Conservation (phyloP, 352 stramenopile genomes). For the Pythium coloratum region DNA sequence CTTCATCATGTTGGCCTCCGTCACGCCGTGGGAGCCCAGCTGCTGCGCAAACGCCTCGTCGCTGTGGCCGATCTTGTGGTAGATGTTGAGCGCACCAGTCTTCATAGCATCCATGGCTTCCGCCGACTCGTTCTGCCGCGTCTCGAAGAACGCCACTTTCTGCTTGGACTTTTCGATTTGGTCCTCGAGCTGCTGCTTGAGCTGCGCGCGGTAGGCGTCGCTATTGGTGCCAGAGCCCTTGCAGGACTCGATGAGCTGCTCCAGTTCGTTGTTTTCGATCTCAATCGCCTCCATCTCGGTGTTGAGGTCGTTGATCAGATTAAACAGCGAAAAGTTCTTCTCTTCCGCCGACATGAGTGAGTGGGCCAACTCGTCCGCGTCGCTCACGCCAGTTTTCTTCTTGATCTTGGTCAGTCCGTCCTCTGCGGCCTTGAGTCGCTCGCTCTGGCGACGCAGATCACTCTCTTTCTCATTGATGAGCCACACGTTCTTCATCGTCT, state of each 20-base stretch:
- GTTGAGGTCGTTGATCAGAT: slow-evolving; percentile 94
- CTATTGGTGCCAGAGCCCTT: slow-evolving; percentile 58
- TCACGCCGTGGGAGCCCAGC: slow-evolving; percentile 66
- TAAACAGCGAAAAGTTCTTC: slow-evolving; percentile 95
- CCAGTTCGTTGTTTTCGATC: slow-evolving; percentile 80
- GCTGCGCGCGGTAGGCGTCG: slow-evolving; percentile 51
- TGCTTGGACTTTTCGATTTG: slow-evolving; percentile 86
- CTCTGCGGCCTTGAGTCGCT: slow-evolving; percentile 70
- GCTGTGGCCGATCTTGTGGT: slow-evolving; percentile 76
- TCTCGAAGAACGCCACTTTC: slow-evolving; percentile 68
- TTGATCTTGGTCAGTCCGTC: slow-evolving; percentile 87
- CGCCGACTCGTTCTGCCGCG: slow-evolving; percentile 57
- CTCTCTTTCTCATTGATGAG: slow-evolving; percentile 76
- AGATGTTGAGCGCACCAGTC: slow-evolving; percentile 68
- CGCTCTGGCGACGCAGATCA: slow-evolving; percentile 69
- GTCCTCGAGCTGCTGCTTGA: slow-evolving; percentile 76
- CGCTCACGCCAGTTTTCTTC: slow-evolving; percentile 83
- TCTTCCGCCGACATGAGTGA: slow-evolving; percentile 89
- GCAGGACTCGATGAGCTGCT: slow-evolving; percentile 59
- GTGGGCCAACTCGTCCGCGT: slow-evolving; percentile 82
- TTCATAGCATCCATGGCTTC: slow-evolving; percentile 76
- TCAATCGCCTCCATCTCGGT: slow-evolving; percentile 88
- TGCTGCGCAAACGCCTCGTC: slow-evolving; percentile 78
- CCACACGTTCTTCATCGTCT: slow-evolving; percentile 75
- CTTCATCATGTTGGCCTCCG: slow-evolving; percentile 79